These are phyloP conservation scores for Hymenoscyphus salicellus DNA, from an alignment of 2,329 filamentous ascomycete genomes.

Conservation along the genomic window DNA sequence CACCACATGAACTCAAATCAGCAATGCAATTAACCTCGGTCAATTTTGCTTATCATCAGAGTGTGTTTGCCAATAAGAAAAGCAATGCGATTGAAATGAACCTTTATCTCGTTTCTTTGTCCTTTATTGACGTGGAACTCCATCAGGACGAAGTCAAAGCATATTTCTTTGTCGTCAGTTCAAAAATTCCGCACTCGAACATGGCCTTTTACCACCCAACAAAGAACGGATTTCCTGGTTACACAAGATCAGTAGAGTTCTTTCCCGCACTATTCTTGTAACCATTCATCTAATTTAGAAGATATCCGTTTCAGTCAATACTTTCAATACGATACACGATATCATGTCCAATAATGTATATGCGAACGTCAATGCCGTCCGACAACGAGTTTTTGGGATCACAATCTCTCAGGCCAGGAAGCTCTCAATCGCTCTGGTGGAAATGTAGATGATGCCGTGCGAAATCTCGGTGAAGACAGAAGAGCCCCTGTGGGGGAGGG, in stretches of 20 bases:
- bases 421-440: too few species aligned
- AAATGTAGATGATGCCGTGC: too few species aligned
- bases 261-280: not conserved
- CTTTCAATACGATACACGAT: too few species aligned
- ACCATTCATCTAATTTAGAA: not conserved
- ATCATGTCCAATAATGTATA: not conserved
- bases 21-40: too few species aligned
- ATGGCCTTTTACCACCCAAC: not conserved
- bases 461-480: not conserved
- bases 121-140: not conserved
- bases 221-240: not conserved
- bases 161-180: not conserved
- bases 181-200: not conserved
- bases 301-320: too few species aligned
- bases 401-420: too few species aligned
- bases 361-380: too few species aligned
- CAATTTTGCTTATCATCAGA: too few species aligned
- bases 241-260: not conserved
- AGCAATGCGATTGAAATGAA: too few species aligned
- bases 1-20: too few species aligned
- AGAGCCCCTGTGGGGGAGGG: not conserved
- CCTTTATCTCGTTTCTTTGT: not conserved
- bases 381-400: too few species aligned
- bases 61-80: too few species aligned
- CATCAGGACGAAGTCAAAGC: not conserved